Evolutionary conservation across 805 yeast genomes (phyloP), one percentile per base, ranked within the genome.

Genomic region (Kazachstania psychrophila): DNA sequence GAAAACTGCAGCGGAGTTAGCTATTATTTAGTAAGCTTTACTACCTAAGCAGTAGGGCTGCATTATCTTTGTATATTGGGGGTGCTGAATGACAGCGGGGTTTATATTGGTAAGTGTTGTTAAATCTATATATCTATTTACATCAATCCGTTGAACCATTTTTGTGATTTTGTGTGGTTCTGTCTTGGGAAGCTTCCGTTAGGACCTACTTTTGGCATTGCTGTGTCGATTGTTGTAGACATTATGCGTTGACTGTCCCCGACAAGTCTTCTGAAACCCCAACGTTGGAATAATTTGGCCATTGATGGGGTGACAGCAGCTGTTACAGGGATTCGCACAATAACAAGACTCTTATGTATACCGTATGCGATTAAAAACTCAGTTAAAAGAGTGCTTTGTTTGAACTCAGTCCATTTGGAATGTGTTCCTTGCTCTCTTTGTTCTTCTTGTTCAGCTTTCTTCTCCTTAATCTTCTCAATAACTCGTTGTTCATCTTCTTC

Each of bases 341-440:
- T 74, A 17, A 89, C 72, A 44, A 92, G 68, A 4, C 88, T 74
- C 63, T 92, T 92, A 65, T 92, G 97, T 31, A 92, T 65, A 2
- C 95, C 95, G 56, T 92, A 92, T 0, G 97, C 97, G 36, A 92
- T 72, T 10, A 83, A 77, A 47, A 86, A 75, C 59, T 89, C 96
- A 0, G 96, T 81, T 69, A 84, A 55, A 53, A 86, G 56, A 38
- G 78, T 67, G 6, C 58, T 51, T 20, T 55, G 52, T 36, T 52
- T 56, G 28, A 53, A 30, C 13, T 40, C 36, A 31, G 45, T 45
- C 63, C 63, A 56, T 24, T 16, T 25, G 12, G 49, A 40, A 43
- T 13, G 47, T 37, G 13, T 30, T 31, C 27, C 48, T 46, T 7
- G 36, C 41, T 11, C 41, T 40, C 20, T 41, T 36, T 12, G 29